Base-by-base conservation (phyloP, 352 stramenopile genomes). In the Plasmopara halstedii region DNA sequence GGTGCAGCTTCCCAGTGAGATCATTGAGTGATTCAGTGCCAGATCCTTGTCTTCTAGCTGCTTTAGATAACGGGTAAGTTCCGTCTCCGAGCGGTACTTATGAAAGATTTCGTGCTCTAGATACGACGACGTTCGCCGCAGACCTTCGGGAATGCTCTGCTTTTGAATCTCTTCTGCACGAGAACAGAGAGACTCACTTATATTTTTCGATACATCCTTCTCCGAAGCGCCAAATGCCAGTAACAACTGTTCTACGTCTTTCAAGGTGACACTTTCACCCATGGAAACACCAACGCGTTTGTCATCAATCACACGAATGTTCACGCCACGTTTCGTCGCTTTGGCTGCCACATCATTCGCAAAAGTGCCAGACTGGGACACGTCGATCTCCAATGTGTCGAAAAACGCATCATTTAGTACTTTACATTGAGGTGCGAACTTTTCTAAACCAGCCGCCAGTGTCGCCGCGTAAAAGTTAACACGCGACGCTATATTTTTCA, bases 1-100 rank as follows among this genome's bases (percentile, higher is more conserved):
- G n/a, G 97, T 99, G 64, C 97, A 99, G 15, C 94, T 99, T 34
- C 97, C 97, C 5, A 99, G 80, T 29, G 95, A 97, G 69, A 99
- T 99, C 97, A 99, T 99, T 41, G 94, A 98, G 46, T 96, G 89
- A 73, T 98, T 98, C n/a, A 99, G 85, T 14, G 95, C 86, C 26
- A 99, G 67, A 67, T 99, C 97, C 63, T 98, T 98, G 67, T 98
- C 96, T 56, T 99, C 96, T 14, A 99, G 68, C 19, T 83, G 85
- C 71, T 98, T 98, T 33, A 99, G 65, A 78, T 99, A 99, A 19
- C 97, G 93, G 36, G 98, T 86, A 19, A 91, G 62, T 49, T 91
- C 73, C 19, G 93, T 98, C 76, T 98, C 95, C 9, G 90, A 98
- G 54, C 97, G 96, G 72, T 99, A 93, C 53, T 90, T 91, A 58